Evolutionary conservation across 75 land plant genomes (phyloP), one percentile per base, ranked within the genome.

Genomic region (Cupressus sempervirens): DNA sequence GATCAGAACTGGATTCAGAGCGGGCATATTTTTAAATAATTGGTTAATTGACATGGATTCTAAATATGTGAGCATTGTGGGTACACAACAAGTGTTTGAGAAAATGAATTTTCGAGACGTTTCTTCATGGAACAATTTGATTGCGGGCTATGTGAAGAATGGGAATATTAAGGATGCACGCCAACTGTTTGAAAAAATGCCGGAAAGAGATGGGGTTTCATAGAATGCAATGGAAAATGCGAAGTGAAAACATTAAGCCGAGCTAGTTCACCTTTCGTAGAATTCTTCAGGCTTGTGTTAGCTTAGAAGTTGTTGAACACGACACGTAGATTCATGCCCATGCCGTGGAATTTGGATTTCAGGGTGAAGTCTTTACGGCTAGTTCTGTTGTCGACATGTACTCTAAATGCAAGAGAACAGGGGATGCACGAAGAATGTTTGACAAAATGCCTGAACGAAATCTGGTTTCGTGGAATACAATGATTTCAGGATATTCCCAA

Each of bases 401-500:
- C 79, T 84, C 86, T 5, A 87, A 87, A 43, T 87, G 74, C 43
- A 86, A 84, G 4, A 83, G 83, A 15, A 7, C 85, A 2, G 38
- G 3, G 2, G 58, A 67, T 48, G 91, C 91, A 62, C 54, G 86
- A 26, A 36, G 65, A 52, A 36, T 87, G 86, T 89, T 89, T 83
- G 86, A 85, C 56, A 56, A 68, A 87, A 83, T 87, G 32, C 76
- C 85, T 12, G 58, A 67, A 11, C 83, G 83, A 80, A 86, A 84
- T 80, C 46, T 89, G n/a, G 74, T 85, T 38, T 85, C 91, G 14
- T 89, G 86, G 87, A 89, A 87, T 80, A 68, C 91, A 58, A 83
- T 89, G 86, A 87, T 89, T 40, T 68, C 86, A 6, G 91, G 88
- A 56, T 87, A 87, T 75, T 88, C 87, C 40, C 86, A 89, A 34